Base-by-base conservation (phyloP, 2,329 filamentous ascomycete genomes). In the Pezicula neosporulosa region DNA sequence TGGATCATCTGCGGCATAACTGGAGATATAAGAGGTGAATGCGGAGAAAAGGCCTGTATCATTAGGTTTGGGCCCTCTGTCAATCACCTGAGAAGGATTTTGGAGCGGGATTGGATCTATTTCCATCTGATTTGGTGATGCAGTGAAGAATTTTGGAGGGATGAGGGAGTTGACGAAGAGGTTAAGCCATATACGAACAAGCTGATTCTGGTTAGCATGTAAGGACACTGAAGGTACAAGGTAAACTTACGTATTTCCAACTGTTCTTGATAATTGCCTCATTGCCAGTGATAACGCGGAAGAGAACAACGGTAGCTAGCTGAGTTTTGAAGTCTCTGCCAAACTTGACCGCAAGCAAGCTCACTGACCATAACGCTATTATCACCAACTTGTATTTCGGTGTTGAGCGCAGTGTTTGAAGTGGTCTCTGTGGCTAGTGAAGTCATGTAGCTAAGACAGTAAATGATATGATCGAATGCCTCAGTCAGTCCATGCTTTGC, bases 311-410 rank as follows among this genome's bases (percentile, higher is more conserved):
- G 7, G 90, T 96, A 6, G 94, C 93, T 49, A 99, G 77, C 67
- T 99, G 93, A 36, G 93, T 93, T 65, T 92, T 87, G 70, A 95
- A 93, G 68, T 99, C 90, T 59, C 93, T 81, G 38, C 94, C 94
- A 64, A 99, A 90, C 66, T 95, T 92, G 54, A 99, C 94, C 43
- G 95, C 93, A 56, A 97, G 95, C 93, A 56, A 97, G 84, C 74
- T 97, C 93, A 67, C 93, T 97, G 60, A 99, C 95, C 94, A 99
- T 99, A 51, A 99, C 90, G 63, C 87, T 94, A 69, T 89, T 92
- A 58, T 94, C 89, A 2, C 88, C 90, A 12, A 87, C 90, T 68
- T 97, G 92, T 2, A 99, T 90, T 69, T 97, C 94, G 0, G 95
- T 97, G 65, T 99, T 99, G 27, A 99, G 78, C 9, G 84, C 76